phyloP scores from a whole-genome alignment of 108 stramenopile genomes.

The Cyclotella atomus region DNA sequence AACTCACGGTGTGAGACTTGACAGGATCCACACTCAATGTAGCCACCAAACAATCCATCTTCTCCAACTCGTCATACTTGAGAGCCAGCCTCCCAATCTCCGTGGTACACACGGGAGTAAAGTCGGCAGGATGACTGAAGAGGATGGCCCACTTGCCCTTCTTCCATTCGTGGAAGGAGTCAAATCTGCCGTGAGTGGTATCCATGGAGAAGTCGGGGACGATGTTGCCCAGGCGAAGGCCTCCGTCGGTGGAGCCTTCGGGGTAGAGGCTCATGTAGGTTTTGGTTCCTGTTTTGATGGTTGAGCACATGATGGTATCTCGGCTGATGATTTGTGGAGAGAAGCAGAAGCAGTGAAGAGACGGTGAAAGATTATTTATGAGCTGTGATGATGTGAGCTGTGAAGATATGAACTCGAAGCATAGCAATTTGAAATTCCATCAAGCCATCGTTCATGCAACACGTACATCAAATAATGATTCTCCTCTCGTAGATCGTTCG shows the following conservation, averaged over 20 bases:
- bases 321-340: not conserved
- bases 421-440: too few relatives aligned
- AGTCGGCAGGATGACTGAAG: constrained; percentile 83
- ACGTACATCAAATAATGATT: too few relatives aligned
- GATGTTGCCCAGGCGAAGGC: constrained; percentile 64
- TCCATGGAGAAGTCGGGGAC: constrained; percentile 72
- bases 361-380: too few relatives aligned
- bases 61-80: constrained; percentile 60
- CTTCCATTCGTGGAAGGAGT: constrained; percentile 78
- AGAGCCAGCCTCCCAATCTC: constrained; percentile 80
- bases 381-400: too few relatives aligned
- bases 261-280: constrained; percentile 67
- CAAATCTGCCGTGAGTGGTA: constrained; percentile 63
- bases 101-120: constrained; percentile 90
- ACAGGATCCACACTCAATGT: constrained; percentile 78
- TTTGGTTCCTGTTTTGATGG: constrained; percentile 55
- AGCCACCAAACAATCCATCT: constrained; percentile 67
- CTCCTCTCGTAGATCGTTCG: too few relatives aligned
- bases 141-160: constrained; percentile 84
- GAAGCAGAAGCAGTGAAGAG: too few relatives aligned
- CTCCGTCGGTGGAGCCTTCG: constrained; percentile 59
- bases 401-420: too few relatives aligned
- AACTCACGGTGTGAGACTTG: constrained; percentile 56
- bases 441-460: too few relatives aligned
- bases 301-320: constrained; percentile 21